Conservation (phyloP, 805 yeast species). For the Saturnispora diversa region DNA sequence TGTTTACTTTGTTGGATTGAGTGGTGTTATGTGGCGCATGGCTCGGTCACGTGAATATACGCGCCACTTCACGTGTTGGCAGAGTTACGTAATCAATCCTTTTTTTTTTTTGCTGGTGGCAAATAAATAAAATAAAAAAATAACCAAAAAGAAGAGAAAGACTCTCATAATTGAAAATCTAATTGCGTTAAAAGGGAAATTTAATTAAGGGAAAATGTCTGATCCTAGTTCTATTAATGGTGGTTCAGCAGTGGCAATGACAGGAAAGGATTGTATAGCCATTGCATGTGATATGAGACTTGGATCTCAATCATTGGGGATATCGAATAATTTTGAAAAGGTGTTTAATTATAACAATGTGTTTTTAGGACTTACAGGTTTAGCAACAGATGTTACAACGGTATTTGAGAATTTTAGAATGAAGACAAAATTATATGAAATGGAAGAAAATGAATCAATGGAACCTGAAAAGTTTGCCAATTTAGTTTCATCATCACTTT, state of each 20-base stretch:
- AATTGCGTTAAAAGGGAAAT: neutral
- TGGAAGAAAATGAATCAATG: slow-evolving; percentile 83
- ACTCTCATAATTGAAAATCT: neutral
- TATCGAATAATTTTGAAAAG: slow-evolving; percentile 89
- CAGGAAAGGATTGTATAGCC: slow-evolving; percentile 96
- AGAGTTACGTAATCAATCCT: neutral
- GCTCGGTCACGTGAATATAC: no score
- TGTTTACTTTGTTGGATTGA: no score
- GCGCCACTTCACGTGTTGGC: neutral
- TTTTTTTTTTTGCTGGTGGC: slow-evolving; percentile 4
- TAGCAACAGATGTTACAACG: slow-evolving; percentile 90
- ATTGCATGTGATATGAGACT: slow-evolving; percentile 92
- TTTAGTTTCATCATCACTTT: slow-evolving; percentile 80
- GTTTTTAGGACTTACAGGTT: slow-evolving; percentile 86
- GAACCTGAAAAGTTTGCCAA: slow-evolving; percentile 94
- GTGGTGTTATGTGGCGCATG: no score
- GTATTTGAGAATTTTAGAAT: slow-evolving; percentile 72
- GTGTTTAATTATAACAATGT: slow-evolving; percentile 80
- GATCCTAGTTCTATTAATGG: slow-evolving; percentile 79
- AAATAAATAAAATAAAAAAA: no score
- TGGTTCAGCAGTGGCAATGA: slow-evolving; percentile 98
- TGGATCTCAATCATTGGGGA: slow-evolving; percentile 89
- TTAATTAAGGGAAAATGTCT: slow-evolving; percentile 37
- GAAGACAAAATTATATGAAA: slow-evolving; percentile 80
- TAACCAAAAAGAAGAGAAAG: neutral